Evolutionary conservation across 129 eudicot species (phyloP).

Genomic region (Chrysanthemum makinoi): DNA sequence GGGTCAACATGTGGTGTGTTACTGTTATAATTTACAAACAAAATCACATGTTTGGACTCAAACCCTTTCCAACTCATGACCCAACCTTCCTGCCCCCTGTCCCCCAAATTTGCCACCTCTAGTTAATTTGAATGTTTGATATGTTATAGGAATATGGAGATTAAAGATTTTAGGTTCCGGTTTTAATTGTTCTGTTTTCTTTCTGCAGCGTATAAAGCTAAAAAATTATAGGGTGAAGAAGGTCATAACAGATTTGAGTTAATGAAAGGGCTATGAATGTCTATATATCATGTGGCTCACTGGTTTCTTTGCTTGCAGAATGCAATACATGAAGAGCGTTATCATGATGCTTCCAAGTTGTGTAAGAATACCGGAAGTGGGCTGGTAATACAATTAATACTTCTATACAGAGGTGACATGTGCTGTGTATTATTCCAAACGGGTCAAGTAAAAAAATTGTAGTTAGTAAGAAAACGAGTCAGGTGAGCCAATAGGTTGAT

Average conservation of each 20-base stretch:
- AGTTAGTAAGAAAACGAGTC: too few species aligned
- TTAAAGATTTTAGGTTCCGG: background rate
- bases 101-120: background rate
- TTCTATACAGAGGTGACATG: too few species aligned
- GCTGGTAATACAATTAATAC: conserved; percentile 53
- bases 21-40: too few species aligned
- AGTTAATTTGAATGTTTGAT: background rate
- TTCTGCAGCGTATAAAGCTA: conserved; percentile 68
- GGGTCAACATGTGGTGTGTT: too few species aligned
- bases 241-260: conserved; percentile 40
- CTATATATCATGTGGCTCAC: conserved; percentile 16
- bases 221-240: conserved; percentile 69
- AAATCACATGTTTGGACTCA: too few species aligned
- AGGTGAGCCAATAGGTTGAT: too few species aligned
- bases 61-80: too few species aligned
- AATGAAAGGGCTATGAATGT: conserved; percentile 21
- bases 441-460: background rate
- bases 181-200: conserved; percentile 3
- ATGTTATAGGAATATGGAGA: background rate
- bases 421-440: background rate
- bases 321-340: conserved; percentile 91
- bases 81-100: too few species aligned
- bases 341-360: conserved; percentile 88
- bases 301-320: conserved; percentile 44
- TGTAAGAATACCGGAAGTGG: conserved; percentile 90